Percentiles rank a stretch among this genome's conserved stretches.
phyloP scores from a whole-genome alignment of 2,329 filamentous ascomycete genomes.

The Chrysoporthe cubensis region DNA sequence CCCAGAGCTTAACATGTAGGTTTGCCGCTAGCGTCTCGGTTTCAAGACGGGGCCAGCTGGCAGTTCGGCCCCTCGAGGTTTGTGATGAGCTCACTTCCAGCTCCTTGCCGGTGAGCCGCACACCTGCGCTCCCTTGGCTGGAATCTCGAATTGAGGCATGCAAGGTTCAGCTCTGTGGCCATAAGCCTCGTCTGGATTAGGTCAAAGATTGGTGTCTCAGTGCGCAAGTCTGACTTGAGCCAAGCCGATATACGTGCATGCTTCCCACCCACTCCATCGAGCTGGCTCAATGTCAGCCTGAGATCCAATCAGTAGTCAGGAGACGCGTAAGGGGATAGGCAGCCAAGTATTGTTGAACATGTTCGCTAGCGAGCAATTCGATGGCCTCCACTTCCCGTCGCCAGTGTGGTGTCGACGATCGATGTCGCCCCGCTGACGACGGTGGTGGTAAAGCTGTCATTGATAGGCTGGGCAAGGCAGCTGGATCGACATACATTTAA shows the following conservation, averaged over 20 bases:
- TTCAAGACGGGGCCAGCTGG: background rate
- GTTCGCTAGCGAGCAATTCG: background rate
- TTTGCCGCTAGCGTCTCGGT: constrained; percentile 19
- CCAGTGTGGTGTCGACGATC: background rate
- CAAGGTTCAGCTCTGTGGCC: background rate
- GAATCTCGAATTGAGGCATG: background rate
- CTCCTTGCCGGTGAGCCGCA: background rate
- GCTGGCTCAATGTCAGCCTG: background rate
- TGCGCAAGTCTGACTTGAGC: background rate
- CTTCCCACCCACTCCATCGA: background rate
- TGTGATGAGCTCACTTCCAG: background rate
- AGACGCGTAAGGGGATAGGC: background rate
- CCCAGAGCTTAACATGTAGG: constrained; percentile 12
- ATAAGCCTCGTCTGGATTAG: background rate
- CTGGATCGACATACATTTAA: background rate
- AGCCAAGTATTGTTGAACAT: background rate
- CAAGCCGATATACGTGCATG: background rate
- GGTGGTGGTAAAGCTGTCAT: background rate
- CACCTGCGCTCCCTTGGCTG: background rate
- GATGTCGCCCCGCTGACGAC: background rate
- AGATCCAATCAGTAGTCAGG: background rate
- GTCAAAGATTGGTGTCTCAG: background rate
- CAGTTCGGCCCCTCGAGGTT: constrained; percentile 1
- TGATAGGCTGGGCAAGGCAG: background rate
- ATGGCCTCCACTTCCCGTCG: background rate